Conservation (phyloP, 345 rosid genomes). For the Abelmoschus esculentus region DNA sequence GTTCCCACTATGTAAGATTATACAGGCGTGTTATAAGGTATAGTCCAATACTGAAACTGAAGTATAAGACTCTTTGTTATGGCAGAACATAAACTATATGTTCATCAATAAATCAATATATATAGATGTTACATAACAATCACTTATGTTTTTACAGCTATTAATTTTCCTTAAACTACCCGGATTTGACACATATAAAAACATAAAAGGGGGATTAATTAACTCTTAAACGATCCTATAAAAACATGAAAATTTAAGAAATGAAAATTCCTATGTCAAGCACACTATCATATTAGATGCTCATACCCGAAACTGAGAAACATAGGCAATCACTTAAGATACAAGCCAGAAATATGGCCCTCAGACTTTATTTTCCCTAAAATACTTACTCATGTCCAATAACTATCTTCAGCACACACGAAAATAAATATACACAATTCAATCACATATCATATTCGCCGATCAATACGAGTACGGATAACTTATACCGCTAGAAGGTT, state of each 20-base stretch:
- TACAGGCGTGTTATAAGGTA: neutral
- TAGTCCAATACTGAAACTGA: neutral
- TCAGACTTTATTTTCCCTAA: no score
- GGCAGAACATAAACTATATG: neutral
- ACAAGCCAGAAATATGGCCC: no score
- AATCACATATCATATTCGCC: neutral
- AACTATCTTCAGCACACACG: no score
- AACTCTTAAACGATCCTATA: no score
- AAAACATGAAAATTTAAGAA: neutral
- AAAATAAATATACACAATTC: neutral
- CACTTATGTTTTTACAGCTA: neutral
- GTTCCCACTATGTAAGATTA: conserved; percentile 2
- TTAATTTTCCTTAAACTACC: neutral
- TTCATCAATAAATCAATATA: neutral
- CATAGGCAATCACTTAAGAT: no score
- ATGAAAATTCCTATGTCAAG: neutral
- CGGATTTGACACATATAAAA: neutral
- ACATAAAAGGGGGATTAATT: neutral
- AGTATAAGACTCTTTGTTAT: neutral
- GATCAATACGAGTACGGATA: no score
- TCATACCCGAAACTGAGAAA: no score
- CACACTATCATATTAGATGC: no score
- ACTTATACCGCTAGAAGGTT: neutral
- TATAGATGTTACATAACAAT: neutral
- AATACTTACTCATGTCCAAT: no score